phyloP scores from a whole-genome alignment of 2,329 filamentous ascomycete genomes.

The Raffaelea arxii region DNA sequence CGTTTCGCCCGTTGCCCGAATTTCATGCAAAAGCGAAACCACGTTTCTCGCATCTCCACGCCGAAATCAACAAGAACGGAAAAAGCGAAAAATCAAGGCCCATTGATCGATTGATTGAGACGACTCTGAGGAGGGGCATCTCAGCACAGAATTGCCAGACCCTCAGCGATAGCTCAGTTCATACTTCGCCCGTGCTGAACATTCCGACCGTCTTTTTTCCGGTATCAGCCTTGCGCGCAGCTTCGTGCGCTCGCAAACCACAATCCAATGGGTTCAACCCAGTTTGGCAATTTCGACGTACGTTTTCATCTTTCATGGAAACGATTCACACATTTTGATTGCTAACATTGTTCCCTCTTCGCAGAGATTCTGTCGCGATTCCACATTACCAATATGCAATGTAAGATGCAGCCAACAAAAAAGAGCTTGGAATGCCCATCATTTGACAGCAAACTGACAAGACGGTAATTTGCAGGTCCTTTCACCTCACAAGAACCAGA shows the following conservation, averaged over 20 bases:
- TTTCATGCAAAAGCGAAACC: background rate
- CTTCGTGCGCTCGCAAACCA: constrained; percentile 8
- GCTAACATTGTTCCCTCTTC: background rate
- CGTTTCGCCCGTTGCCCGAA: background rate
- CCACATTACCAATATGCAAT: constrained; percentile 76
- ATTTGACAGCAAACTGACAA: constrained; percentile 13
- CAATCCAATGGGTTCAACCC: constrained; percentile 46
- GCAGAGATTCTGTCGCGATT: constrained; percentile 75
- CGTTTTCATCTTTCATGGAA: too few relatives aligned
- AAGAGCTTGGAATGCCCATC: too few relatives aligned
- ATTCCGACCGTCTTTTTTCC: background rate
- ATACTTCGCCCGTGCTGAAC: background rate
- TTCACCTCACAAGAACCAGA: constrained; percentile 46
- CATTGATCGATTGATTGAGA: background rate
- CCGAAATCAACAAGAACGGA: too few relatives aligned
- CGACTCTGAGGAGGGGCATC: background rate
- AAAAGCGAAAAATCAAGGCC: too few relatives aligned
- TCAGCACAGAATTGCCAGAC: background rate
- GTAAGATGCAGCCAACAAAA: too few relatives aligned
- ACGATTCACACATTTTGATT: too few relatives aligned
- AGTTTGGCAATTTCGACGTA: constrained; percentile 54
- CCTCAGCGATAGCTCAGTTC: too few relatives aligned
- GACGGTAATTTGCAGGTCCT: constrained; percentile 51
- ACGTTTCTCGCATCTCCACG: too few relatives aligned
- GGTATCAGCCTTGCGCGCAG: background rate